phyloP scores from a whole-genome alignment of 768 basidiomycete genomes.

The Auricularia sp. region DNA sequence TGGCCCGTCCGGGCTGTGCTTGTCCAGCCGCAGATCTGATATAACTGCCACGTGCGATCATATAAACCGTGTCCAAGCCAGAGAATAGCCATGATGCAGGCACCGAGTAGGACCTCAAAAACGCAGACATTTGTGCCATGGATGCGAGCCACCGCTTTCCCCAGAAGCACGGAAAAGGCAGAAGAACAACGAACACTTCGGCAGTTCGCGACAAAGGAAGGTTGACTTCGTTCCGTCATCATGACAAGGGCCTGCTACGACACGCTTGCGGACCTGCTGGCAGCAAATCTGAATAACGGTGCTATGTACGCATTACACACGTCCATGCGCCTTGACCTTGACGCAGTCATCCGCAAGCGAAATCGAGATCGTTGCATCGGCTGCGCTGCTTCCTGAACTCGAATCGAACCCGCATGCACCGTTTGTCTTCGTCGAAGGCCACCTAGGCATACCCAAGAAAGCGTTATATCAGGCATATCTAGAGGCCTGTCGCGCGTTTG shows the following conservation, averaged over 20 bases:
- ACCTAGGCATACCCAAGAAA: conserved; percentile 59
- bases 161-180: no score
- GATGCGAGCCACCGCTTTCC: no score
- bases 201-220: no score
- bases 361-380: neutral
- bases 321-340: neutral
- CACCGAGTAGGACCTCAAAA: no score
- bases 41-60: no score
- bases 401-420: conserved; percentile 22
- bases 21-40: no score
- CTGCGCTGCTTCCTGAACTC: neutral
- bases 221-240: neutral
- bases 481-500: conserved; percentile 29
- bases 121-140: no score
- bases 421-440: conserved; percentile 44
- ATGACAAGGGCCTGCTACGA: neutral
- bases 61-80: no score
- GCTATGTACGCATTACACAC: neutral
- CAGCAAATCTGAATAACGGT: neutral
- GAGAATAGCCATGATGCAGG: no score
- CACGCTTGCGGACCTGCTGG: neutral
- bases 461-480: conserved; percentile 43
- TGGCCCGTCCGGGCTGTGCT: no score
- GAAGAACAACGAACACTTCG: no score
- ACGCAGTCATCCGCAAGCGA: neutral